Conservation (phyloP, 2,329 filamentous ascomycete genomes). For the Trichoderma simmonsii region DNA sequence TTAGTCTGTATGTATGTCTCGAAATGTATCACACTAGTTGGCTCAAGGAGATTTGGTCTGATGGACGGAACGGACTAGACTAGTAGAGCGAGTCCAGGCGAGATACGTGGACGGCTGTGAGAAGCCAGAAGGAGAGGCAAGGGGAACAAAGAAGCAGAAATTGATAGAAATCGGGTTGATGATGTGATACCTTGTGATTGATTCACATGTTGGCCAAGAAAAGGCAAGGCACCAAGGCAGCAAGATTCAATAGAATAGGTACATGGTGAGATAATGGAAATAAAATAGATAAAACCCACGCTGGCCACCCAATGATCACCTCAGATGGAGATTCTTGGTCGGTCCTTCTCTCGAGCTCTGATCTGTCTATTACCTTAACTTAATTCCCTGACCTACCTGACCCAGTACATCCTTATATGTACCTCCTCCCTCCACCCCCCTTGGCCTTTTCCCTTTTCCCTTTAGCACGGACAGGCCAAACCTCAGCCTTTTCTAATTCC, state of each 20-base stretch:
- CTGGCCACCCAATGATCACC: background rate
- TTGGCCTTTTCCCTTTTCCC: conserved; percentile 23
- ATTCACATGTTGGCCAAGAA: too few relatives aligned
- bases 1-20: conserved; percentile 1
- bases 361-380: background rate
- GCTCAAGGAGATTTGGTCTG: background rate
- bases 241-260: background rate
- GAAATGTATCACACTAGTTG: conserved; percentile 4
- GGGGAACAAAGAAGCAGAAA: background rate
- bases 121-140: background rate
- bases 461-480: background rate
- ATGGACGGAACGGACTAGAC: background rate
- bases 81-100: background rate
- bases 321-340: background rate
- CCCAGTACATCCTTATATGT: background rate
- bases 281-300: background rate
- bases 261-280: background rate
- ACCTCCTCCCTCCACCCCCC: conserved; percentile 11
- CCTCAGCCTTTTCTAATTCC: conserved; percentile 27
- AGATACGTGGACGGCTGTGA: conserved; percentile 9
- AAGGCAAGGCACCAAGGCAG: background rate
- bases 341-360: background rate
- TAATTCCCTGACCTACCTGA: background rate
- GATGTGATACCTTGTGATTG: too few relatives aligned
- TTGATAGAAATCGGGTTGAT: background rate